Percentiles rank a stretch among this genome's conserved stretches.
phyloP scores from a whole-genome alignment of 2,329 filamentous ascomycete species.

The Phyllosticta paracitricarpa region DNA sequence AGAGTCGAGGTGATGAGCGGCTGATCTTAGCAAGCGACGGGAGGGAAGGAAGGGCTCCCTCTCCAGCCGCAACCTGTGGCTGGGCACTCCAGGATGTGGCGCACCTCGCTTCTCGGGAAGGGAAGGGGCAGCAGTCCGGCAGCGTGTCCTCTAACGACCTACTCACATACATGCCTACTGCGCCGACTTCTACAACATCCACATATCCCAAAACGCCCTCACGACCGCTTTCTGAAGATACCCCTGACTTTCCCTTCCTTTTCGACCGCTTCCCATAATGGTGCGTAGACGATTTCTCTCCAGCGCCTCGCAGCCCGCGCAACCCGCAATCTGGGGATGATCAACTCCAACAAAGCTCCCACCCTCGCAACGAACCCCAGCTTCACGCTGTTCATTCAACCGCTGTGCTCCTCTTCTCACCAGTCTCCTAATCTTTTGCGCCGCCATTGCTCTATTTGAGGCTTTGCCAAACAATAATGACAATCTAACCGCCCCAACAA shows the following conservation, averaged over 20 bases:
- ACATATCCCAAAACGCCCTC: neutral
- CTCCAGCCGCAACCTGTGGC: neutral
- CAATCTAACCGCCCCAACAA: neutral
- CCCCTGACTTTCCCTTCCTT: neutral
- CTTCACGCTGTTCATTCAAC: neutral
- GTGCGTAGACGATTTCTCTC: neutral
- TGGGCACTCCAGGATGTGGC: neutral
- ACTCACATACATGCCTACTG: neutral
- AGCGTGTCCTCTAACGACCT: neutral
- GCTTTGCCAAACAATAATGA: neutral
- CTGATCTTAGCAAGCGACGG: neutral
- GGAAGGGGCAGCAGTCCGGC: neutral
- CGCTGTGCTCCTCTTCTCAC: neutral
- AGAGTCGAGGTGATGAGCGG: neutral
- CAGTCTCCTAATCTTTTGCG: neutral
- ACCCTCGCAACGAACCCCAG: neutral
- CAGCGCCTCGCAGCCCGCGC: neutral
- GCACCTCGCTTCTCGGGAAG: neutral
- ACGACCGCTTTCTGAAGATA: neutral
- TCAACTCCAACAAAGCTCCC: neutral
- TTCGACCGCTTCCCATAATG: neutral
- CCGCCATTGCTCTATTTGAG: neutral
- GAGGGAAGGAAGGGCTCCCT: neutral
- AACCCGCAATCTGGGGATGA: neutral
- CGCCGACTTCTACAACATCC: neutral